These are phyloP conservation scores for Cladobotryum protrusum DNA, from an alignment of 2,329 filamentous ascomycete genomes.

Conservation along the genomic window DNA sequence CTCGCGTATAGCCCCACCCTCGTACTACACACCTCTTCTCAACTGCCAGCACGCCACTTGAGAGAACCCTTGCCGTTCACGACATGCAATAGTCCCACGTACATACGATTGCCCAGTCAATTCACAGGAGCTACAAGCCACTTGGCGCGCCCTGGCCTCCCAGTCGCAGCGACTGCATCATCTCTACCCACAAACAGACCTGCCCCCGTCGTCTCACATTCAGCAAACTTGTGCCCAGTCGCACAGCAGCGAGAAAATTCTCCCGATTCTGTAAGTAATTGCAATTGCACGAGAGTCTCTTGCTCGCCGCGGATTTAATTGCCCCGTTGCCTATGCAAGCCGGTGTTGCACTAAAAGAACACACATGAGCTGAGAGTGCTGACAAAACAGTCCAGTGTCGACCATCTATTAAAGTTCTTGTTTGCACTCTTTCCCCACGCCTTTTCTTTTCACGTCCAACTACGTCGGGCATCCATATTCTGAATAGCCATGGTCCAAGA, in stretches of 20 bases:
- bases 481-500: slow-evolving; percentile 34
- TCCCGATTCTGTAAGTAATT: slow-evolving; percentile 2
- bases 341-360: slow-evolving; percentile 4
- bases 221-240: background rate
- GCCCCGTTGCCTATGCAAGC: slow-evolving; percentile 5
- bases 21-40: slow-evolving; percentile 2
- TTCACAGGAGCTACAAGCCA: slow-evolving; percentile 3
- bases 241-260: slow-evolving; percentile 2
- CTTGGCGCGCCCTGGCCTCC: slow-evolving; percentile 1
- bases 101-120: slow-evolving; percentile 2
- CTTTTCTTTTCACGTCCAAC: background rate
- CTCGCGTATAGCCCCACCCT: slow-evolving; percentile 9
- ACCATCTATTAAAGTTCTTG: slow-evolving; percentile 1
- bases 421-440: background rate
- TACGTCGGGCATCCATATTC: background rate
- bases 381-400: background rate
- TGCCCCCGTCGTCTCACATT: slow-evolving; percentile 1
- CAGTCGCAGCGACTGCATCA: slow-evolving; percentile 1
- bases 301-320: background rate
- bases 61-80: slow-evolving; percentile 11
- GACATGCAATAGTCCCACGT: slow-evolving; percentile 17
- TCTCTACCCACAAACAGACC: background rate
- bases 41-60: slow-evolving; percentile 9
- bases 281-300: background rate
- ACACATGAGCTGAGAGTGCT: background rate